Base-by-base conservation (phyloP, 805 yeast genomes). In the Candida easanensis region DNA sequence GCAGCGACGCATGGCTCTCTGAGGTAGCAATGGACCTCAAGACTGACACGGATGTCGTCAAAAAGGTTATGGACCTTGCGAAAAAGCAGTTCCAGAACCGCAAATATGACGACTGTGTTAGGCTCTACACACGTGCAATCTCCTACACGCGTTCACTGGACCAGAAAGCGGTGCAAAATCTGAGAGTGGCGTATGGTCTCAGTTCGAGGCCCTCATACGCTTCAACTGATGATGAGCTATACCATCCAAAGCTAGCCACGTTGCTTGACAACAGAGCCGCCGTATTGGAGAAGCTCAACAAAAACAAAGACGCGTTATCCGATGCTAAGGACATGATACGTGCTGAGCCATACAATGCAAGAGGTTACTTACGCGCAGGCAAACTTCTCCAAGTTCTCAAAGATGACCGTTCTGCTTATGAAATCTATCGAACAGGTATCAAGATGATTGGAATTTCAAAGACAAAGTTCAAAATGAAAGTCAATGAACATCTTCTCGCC, bases 241-340 rank as follows among this genome's bases (percentile, higher is more conserved):
- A 41, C 26, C 62, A 58, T 32, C 62, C 62, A 0, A 53, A 50
- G 36, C 41, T 58, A 5, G 45, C 42, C 1, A 39, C 57, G 0
- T 17, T 58, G 15, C 42, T 54, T n/a, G 61, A 57, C 30, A 44
- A 48, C 25, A 39, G 62, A 17, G 56, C 60, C 9, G 56, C 58
- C 1, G 46, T 51, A 1, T 41, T 42, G 18, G 56, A 54, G 40
- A 57, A 52, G 31, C 23, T 47, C 19, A 35, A 42, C 2, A 41
- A 39, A 17, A 17, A 19, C 4, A 33, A 34, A 2, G 49, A 48
- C 5, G 59, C 61, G 1, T 17, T 56, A 16, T 15, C 20, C 1
- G 62, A 58, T 22, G 52, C 56, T 2, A 31, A 45, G 9, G 36
- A 46, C 17, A 44, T 46, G 33, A 39, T 53, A 7, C 40, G 45